These are phyloP conservation scores for Thuidium tamariscinum DNA, from an alignment of 225 moss, liverwort and hornwort species.

Conservation along the genomic window DNA sequence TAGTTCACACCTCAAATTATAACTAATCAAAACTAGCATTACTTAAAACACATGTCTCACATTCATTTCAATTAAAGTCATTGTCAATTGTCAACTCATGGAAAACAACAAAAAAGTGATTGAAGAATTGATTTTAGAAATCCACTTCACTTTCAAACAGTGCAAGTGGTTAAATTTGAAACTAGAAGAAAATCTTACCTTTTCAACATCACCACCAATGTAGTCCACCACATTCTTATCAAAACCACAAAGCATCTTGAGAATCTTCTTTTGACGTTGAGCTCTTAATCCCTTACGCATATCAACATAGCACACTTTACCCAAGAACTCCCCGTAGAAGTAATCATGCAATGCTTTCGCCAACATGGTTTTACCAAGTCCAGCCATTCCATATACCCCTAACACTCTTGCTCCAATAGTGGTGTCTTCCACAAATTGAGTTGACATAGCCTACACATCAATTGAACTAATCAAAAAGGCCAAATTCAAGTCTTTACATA, in stretches of 20 bases:
- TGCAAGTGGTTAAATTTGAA: background rate
- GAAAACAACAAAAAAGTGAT: background rate
- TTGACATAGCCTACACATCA: background rate
- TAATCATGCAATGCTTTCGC: background rate
- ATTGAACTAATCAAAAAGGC: background rate
- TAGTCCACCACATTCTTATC: background rate
- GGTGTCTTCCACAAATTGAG: background rate
- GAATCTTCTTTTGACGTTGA: background rate
- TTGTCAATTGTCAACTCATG: background rate
- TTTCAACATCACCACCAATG: background rate
- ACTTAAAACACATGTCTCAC: background rate
- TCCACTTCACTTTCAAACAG: no score
- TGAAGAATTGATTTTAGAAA: accelerated
- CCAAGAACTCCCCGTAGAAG: background rate
- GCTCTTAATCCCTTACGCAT: background rate
- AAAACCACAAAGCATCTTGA: background rate
- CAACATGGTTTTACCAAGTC: background rate
- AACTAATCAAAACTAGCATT: accelerated
- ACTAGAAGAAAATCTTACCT: background rate
- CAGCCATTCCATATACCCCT: background rate
- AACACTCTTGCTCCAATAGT: background rate
- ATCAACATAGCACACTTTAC: background rate
- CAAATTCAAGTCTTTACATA: background rate
- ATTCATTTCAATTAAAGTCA: background rate
- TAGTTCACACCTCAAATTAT: accelerated